Evolutionary conservation across 257 asterid genomes (phyloP).

Genomic region (Plantago major): DNA sequence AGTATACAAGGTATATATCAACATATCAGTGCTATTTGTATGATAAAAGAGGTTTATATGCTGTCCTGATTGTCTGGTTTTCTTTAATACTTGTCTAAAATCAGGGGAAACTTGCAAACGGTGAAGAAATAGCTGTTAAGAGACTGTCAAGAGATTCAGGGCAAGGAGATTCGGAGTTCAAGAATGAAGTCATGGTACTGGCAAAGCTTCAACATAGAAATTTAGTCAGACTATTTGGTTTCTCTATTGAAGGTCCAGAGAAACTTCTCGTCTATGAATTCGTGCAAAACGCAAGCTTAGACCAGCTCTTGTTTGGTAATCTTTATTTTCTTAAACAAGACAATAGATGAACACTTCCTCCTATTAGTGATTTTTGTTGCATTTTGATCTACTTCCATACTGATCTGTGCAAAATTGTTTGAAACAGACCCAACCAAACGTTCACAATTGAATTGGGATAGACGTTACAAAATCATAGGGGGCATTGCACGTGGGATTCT

Average conservation of each 20-base stretch:
- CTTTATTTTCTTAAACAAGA: too few relatives aligned
- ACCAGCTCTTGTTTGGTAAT: conserved; percentile 10
- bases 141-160: neutral
- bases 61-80: neutral
- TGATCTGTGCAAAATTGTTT: neutral
- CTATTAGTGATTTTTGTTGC: too few relatives aligned
- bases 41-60: too few relatives aligned
- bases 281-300: conserved; percentile 6
- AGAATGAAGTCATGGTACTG: neutral
- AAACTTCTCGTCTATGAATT: neutral
- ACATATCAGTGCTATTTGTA: too few relatives aligned
- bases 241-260: neutral
- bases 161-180: conserved; percentile 7
- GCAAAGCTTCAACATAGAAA: conserved; percentile 3
- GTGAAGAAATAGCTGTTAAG: conserved; percentile 1
- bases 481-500: neutral
- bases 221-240: too few relatives aligned
- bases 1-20: neutral
- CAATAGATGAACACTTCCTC: too few relatives aligned
- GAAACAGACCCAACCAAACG: neutral
- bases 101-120: conserved; percentile 5
- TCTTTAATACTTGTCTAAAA: neutral
- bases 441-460: neutral
- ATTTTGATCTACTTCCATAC: neutral
- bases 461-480: conserved; percentile 3